phyloP scores from a whole-genome alignment of 805 yeast genomes.

The Kazachstania martiniae region DNA sequence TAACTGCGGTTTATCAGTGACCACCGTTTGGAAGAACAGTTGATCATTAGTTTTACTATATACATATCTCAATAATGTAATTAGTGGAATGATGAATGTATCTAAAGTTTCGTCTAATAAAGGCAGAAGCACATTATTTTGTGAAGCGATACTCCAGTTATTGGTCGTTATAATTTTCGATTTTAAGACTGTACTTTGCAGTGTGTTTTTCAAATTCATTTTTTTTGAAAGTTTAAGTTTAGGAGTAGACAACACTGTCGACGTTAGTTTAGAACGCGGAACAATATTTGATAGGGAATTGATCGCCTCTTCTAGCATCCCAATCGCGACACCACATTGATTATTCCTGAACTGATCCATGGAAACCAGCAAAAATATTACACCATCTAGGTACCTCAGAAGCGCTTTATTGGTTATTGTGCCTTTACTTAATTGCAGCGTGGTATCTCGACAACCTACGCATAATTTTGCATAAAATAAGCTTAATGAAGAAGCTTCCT shows the following conservation, averaged over 20 bases:
- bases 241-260: constrained; percentile 6
- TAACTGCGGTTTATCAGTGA: constrained; percentile 9
- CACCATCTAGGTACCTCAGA: constrained; percentile 14
- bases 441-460: constrained; percentile 21
- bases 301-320: constrained; percentile 19
- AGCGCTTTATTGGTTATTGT: constrained; percentile 7
- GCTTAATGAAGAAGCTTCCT: constrained; percentile 16
- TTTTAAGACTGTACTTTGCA: constrained; percentile 3
- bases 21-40: constrained; percentile 16
- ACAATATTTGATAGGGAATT: constrained; percentile 10
- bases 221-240: constrained; percentile 3
- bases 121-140: constrained; percentile 11
- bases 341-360: constrained; percentile 20
- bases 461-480: constrained; percentile 20
- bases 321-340: constrained; percentile 21
- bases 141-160: background rate
- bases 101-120: constrained; percentile 17
- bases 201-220: constrained; percentile 4
- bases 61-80: constrained; percentile 18
- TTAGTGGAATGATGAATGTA: constrained; percentile 22
- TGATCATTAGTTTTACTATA: constrained; percentile 23
- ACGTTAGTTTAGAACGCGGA: constrained; percentile 9
- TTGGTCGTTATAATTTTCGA: background rate
- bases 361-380: constrained; percentile 19
- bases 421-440: constrained; percentile 3